Base-by-base conservation (phyloP, 2,329 filamentous ascomycete species). In the Thielaviopsis euricoi region DNA sequence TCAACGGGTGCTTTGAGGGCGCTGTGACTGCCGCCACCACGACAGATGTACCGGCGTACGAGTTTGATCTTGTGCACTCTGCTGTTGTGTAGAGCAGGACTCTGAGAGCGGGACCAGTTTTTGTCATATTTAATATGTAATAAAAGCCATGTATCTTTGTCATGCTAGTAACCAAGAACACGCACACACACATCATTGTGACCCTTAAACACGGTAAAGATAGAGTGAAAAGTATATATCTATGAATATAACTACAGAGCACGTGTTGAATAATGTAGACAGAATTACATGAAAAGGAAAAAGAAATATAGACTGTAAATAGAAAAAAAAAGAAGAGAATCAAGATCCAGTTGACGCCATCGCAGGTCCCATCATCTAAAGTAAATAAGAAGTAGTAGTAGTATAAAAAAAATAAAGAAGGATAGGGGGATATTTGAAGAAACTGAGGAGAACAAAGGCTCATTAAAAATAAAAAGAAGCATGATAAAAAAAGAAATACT, bases 1-100 rank as follows among this genome's bases (percentile, higher is more conserved):
- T 84, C 58, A 72, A 78, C 53, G 68, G 67, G 17, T 76, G 73
- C 54, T 71, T 84, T 43, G 63, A 65, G 37, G 71, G 71, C 15
- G 79, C 79, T 17, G 22, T 43, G 15, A 46, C 13, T 3, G 22
- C 43, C 6, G 46, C 40, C 22, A 53, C 22, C 12, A n/a, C 13
- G 10, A 13, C 25, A 9, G 21, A 54, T 13, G 21, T 54, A 15
- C 37, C 52, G 21, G 22, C 17, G 22, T 22, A 48, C 19, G 21
- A 48, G n/a, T 48, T n/a, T 48, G 43, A 48, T n/a, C 29, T 33
- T 2, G 29, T 33, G 7, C 29, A 33, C 12, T 33, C 29, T 10
- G 29, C 29, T 33, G 29, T 10, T 6, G 29, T 33, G 29, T 33
- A 33, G 12, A 26, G 25, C 25, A 7, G 25, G 25, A n/a, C n/a